Base-by-base conservation (phyloP, 2,329 filamentous ascomycete genomes). In the Pseudocercospora fuligena region DNA sequence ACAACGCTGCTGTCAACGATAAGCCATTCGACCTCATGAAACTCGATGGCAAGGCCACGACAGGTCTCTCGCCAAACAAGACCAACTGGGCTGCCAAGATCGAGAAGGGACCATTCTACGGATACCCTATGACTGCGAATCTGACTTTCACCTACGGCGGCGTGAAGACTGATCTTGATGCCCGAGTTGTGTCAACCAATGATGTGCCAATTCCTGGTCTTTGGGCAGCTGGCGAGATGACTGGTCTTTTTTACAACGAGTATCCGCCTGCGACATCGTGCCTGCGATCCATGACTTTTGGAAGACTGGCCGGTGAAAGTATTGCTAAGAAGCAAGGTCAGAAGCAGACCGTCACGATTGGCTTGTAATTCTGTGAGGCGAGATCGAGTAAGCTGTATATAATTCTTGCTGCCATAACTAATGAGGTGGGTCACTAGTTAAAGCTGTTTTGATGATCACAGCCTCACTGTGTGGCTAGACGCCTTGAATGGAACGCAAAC, bases 41-140 rank as follows among this genome's bases (percentile, higher is more conserved):
- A 66, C 74, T 82, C 5, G 79, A 81, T 61, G 78, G 78, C 5
- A 82, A 82, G 66, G 73, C 77, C 0, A 81, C 79, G 0, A 77
- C 67, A 2, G 79, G 79, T 3, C 71, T 81, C 4, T 73, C 68
- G 23, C 76, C 77, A 1, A 77, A 80, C 61, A 80, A 81, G 70
- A 78, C 75, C 0, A 82, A 81, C 40, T 82, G 79, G 79, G 79
- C 79, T n/a, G 76, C 76, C 40, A 77, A 76, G 19, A 80, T 81
- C 58, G 71, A 70, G 19, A 78, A 75, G 49, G 68, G 75, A 1
- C 80, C 79, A 0, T 81, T 78, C 66, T 80, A 79, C 63, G 80
- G 78, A n/a, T 81, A 75, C 46, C 73, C 72, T 0, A 69, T 75
- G 73, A 75, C 73, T 1, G 68, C 73, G 0, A 73, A 76, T 29